These are phyloP conservation scores for Candida sp. DNA, from an alignment of 1,139 yeast genomes.

Conservation along the genomic window DNA sequence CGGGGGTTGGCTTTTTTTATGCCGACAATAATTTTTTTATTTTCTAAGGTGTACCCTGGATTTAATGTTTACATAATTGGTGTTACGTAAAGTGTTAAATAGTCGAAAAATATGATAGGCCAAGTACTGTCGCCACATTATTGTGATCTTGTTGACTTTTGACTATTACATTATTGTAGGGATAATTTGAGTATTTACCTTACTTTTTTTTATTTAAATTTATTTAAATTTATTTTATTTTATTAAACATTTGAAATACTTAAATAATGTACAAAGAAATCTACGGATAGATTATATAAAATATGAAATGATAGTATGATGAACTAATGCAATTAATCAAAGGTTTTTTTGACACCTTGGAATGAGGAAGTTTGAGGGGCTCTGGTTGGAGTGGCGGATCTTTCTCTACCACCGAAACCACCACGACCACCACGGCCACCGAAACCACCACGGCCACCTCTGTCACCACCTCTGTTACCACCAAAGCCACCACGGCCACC, in stretches of 20 bases:
- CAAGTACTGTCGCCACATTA: too few relatives aligned
- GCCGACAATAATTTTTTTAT: too few relatives aligned
- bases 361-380: conserved; percentile 58
- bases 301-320: not conserved
- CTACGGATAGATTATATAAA: not conserved
- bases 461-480: conserved; percentile 34
- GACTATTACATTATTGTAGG: too few relatives aligned
- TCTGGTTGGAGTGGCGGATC: conserved; percentile 55
- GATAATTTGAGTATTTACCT: too few relatives aligned
- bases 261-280: conserved; percentile 3
- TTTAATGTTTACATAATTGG: too few relatives aligned
- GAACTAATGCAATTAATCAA: conserved; percentile 44
- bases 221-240: too few relatives aligned
- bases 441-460: conserved; percentile 27
- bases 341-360: conserved; percentile 76
- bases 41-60: too few relatives aligned
- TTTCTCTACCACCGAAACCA: conserved; percentile 44
- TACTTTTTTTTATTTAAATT: too few relatives aligned
- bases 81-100: too few relatives aligned
- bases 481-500: conserved; percentile 38
- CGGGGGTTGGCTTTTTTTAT: too few relatives aligned
- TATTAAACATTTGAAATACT: not conserved
- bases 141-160: too few relatives aligned
- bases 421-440: conserved; percentile 28
- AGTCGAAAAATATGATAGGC: too few relatives aligned